Evolutionary conservation across 345 rosid genomes (phyloP), one percentile per base, ranked within the genome.

Genomic region (Reutealis trisperma): DNA sequence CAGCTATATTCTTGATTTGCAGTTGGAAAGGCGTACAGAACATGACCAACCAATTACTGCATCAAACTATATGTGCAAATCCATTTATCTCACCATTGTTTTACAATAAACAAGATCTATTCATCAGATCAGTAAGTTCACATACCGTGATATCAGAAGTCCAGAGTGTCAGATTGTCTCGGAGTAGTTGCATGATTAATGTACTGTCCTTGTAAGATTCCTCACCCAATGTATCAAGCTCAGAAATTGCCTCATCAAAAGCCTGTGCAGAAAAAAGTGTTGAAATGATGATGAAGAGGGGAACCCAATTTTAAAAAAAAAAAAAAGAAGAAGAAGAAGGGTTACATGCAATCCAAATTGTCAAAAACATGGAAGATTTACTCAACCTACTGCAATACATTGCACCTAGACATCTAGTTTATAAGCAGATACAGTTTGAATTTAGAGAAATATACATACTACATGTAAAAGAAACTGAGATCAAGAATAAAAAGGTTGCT

Each of bases 191-290:
- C 99, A 96, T 96, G 77, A 96, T 96, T 83, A 93, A 80, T 45
- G 99, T 94, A 79, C 97, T 94, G 83, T 96, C 98, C 89, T 93
- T 93, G 97, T 96, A 96, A 47, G 98, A 93, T 81, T 96, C 99
- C 88, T 96, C 99, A 13, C 98, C 98, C 82, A 96, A 71, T 14
- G 98, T 92, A 80, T 96, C 98, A 76, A 96, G 86, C 91, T 93
- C 98, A 76, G 99, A 87, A 76, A 94, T 94, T 67, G 98, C 99
- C 87, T 93, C 99, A 65, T 96, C 99, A 73, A 93, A 96, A 16
- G 99, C 98, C 99, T 94, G 86, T 18, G 59, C 73, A 62, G 22
- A 69, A 25, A 45, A 62, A 74, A 18, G 51, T 52, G 25, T 16
- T 67, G 14, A 57, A 13, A 54, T 15, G 25, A 54, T 22, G 27